Percentiles rank a stretch among this genome's conserved stretches.
Evolutionary conservation across 2,329 filamentous ascomycete species (phyloP).

Genomic region (Talaromyces sp.): DNA sequence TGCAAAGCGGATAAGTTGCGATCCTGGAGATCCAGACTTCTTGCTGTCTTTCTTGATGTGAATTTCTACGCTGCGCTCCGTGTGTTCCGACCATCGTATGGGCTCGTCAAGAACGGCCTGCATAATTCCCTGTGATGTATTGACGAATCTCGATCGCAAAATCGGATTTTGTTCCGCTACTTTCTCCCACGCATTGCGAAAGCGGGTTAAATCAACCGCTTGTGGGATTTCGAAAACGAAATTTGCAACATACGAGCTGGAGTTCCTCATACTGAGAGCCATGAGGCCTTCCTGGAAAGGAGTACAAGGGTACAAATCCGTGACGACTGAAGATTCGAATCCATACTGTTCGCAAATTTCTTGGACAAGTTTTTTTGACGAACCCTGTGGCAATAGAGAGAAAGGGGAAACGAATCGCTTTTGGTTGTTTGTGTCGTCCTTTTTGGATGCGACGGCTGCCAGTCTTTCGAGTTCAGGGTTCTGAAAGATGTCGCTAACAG

Average conservation of each 20-base stretch:
- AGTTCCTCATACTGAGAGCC: slow-evolving; percentile 45
- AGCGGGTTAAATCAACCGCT: slow-evolving; percentile 38
- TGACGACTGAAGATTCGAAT: no score
- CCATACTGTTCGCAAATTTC: no score
- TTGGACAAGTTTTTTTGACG: no score
- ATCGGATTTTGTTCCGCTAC: slow-evolving; percentile 45
- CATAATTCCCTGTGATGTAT: slow-evolving; percentile 15
- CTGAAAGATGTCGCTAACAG: no score
- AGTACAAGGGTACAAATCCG: slow-evolving; percentile 38
- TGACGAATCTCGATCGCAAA: slow-evolving; percentile 44
- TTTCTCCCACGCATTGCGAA: slow-evolving; percentile 47
- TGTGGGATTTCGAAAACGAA: slow-evolving; percentile 40
- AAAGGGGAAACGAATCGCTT: no score
- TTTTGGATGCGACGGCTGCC: no score
- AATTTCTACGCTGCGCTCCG: no score
- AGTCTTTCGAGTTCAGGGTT: no score
- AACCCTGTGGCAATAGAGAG: no score
- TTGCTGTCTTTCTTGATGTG: slow-evolving; percentile 22
- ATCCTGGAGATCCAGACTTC: slow-evolving; percentile 34
- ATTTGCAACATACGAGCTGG: slow-evolving; percentile 49
- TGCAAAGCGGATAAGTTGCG: slow-evolving; percentile 32
- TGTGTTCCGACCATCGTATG: no score
- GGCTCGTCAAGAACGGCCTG: slow-evolving; percentile 34
- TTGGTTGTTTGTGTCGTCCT: no score
- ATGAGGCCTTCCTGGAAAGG: slow-evolving; percentile 45